Evolutionary conservation across 495 filamentous ascomycete genomes (phyloP).

Genomic region (Neurospora intermedia): DNA sequence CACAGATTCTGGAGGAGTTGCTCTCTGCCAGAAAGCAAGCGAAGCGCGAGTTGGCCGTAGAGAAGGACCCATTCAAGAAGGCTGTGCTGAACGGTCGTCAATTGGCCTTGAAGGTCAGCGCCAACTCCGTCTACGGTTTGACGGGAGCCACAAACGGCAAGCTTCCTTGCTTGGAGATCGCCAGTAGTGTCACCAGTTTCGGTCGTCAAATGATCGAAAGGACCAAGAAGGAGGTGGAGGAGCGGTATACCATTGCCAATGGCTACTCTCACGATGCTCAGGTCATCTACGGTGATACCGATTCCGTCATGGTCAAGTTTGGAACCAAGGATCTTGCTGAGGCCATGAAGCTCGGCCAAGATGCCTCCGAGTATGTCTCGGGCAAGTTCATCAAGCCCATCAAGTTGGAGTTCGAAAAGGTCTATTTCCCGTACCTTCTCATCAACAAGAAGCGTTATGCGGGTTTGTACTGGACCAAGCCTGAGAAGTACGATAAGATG

Average conservation of each 20-base stretch:
- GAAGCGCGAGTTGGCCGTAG: slow-evolving; percentile 79
- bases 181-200: slow-evolving; percentile 90
- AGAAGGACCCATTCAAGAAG: slow-evolving; percentile 95
- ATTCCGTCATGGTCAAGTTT: slow-evolving; percentile 99
- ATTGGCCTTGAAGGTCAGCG: slow-evolving; percentile 90
- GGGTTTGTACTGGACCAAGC: slow-evolving; percentile 90
- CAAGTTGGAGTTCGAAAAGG: slow-evolving; percentile 99
- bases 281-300: slow-evolving; percentile 97
- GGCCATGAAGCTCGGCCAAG: slow-evolving; percentile 88
- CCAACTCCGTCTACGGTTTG: slow-evolving; percentile 96
- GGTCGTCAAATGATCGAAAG: slow-evolving; percentile 98
- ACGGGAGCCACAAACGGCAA: slow-evolving; percentile 96
- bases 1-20: slow-evolving; percentile 92
- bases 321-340: slow-evolving; percentile 72
- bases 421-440: slow-evolving; percentile 94
- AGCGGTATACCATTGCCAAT: slow-evolving; percentile 79
- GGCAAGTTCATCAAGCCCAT: slow-evolving; percentile 89
- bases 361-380: slow-evolving; percentile 80
- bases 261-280: slow-evolving; percentile 89
- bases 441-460: slow-evolving; percentile 99
- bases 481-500: slow-evolving; percentile 98
- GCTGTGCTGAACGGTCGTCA: slow-evolving; percentile 96
- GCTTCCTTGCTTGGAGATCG: slow-evolving; percentile 87
- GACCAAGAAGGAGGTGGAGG: slow-evolving; percentile 88
- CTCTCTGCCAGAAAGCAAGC: slow-evolving; percentile 82